A percentile compares a stretch with the other conserved stretches of the same genome.
Conservation (phyloP, 305 asterid genomes). For the Fraxinus ornus region DNA sequence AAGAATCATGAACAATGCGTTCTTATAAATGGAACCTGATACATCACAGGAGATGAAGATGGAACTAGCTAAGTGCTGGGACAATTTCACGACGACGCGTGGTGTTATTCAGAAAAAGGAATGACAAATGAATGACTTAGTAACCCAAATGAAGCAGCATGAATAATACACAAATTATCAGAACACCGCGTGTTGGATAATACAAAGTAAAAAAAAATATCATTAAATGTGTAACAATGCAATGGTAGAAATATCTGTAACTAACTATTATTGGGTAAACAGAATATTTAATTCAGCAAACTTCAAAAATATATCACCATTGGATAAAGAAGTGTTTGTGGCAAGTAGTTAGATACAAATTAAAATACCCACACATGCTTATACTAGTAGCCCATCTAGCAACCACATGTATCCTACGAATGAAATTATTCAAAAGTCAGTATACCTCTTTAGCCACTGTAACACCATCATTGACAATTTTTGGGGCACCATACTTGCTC, state of each 20-base stretch:
- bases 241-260: not conserved
- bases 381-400: not conserved
- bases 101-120: not conserved
- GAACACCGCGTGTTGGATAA: not conserved
- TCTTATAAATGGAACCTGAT: not conserved
- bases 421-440: not conserved
- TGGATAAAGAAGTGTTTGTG: not conserved
- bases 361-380: not conserved
- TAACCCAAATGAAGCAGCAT: not conserved
- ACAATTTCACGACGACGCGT: not conserved
- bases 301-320: not conserved
- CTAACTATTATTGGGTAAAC: not conserved
- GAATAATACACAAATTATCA: not conserved
- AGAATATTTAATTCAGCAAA: not conserved
- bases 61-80: not conserved
- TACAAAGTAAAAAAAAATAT: not conserved
- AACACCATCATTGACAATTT: conserved; percentile 92
- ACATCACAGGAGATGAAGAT: not conserved
- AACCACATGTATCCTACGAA: not conserved
- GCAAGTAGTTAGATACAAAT: not conserved
- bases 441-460: conserved; percentile 89
- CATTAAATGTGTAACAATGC: not conserved
- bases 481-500: conserved; percentile 93
- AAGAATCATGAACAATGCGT: conserved; percentile 1
- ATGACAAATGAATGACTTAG: not conserved